phyloP scores from a whole-genome alignment of 2,329 filamentous ascomycete genomes.

The Diaporthe vexans region DNA sequence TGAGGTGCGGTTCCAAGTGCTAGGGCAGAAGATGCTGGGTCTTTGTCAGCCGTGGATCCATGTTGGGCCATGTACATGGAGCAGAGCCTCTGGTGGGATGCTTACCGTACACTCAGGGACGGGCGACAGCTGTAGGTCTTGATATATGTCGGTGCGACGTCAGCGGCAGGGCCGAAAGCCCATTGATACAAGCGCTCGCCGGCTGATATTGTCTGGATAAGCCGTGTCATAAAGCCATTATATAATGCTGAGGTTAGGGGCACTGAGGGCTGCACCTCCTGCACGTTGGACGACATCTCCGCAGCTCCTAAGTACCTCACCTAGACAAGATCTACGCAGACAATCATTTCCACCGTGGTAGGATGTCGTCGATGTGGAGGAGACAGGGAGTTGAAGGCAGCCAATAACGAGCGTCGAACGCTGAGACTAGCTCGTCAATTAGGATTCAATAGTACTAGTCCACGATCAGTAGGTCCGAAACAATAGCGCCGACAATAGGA shows the following conservation, averaged over 20 bases:
- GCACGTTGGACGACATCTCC: not conserved
- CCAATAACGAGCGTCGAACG: not conserved
- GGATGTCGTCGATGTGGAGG: not conserved
- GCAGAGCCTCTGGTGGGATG: not conserved
- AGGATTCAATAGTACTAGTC: not conserved
- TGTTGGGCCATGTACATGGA: not conserved
- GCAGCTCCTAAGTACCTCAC: no score
- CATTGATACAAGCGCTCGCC: not conserved
- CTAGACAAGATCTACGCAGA: no score
- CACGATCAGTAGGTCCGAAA: not conserved
- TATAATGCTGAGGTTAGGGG: not conserved
- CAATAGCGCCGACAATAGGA: not conserved
- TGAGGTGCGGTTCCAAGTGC: not conserved
- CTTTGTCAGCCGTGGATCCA: not conserved
- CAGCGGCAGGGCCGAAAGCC: not conserved
- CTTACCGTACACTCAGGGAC: not conserved
- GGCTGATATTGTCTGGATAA: not conserved
- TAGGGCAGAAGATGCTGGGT: not conserved
- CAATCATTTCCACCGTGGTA: not conserved
- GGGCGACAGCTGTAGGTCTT: slow-evolving; percentile 3
- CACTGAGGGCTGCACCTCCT: not conserved
- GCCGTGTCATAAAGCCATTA: not conserved
- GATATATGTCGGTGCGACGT: not conserved
- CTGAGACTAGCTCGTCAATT: not conserved
- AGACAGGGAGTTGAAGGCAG: not conserved